phyloP scores from a whole-genome alignment of 2,329 filamentous ascomycete genomes.

The Gnomoniopsis sp. region DNA sequence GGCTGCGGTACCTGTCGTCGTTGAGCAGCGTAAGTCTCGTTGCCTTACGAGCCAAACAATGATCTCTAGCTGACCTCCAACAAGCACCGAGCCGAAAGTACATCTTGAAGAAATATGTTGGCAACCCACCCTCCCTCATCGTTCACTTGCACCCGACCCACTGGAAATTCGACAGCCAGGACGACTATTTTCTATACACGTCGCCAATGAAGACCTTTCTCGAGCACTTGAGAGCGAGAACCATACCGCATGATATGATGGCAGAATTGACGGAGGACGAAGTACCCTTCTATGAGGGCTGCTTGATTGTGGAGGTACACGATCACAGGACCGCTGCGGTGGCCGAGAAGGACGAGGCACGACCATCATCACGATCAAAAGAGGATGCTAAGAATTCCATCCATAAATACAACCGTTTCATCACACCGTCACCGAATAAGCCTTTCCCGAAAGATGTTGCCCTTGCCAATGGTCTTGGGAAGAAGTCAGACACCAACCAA shows the following conservation, averaged over 20 bases:
- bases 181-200: constrained; percentile 87
- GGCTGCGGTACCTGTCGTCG: constrained; percentile 29
- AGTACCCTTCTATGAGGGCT: constrained; percentile 88
- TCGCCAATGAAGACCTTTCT: constrained; percentile 84
- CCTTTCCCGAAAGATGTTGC: constrained; percentile 63
- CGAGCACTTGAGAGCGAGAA: constrained; percentile 71
- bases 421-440: constrained; percentile 84
- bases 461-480: constrained; percentile 22
- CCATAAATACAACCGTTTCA: constrained; percentile 85
- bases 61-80: constrained; percentile 1
- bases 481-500: constrained; percentile 27
- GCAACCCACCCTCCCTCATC: constrained; percentile 76
- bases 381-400: constrained; percentile 74
- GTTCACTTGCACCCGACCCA: constrained; percentile 82
- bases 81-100: constrained; percentile 34
- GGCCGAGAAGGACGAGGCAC: constrained; percentile 56
- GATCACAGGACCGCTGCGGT: constrained; percentile 71
- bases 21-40: constrained; percentile 36
- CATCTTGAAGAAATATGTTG: constrained; percentile 28
- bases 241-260: constrained; percentile 85
- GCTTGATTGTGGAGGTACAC: constrained; percentile 90
- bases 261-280: constrained; percentile 68
- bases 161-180: constrained; percentile 91
- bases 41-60: background rate
- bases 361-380: constrained; percentile 49